phyloP scores from a whole-genome alignment of 495 filamentous ascomycete species.

The Xylaria flabelliformis region DNA sequence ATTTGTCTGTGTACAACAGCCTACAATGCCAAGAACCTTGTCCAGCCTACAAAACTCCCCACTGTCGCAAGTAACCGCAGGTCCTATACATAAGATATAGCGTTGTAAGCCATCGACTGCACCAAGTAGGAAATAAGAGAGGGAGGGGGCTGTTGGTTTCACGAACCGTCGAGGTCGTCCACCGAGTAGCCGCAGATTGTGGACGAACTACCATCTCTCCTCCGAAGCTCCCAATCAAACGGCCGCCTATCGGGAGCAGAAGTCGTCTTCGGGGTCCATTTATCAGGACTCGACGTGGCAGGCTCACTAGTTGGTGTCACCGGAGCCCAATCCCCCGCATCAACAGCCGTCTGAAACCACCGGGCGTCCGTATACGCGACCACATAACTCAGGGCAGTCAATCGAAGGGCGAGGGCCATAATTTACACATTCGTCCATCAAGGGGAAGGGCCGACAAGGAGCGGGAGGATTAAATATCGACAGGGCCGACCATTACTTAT shows the following conservation, averaged over 20 bases:
- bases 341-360: slow-evolving; percentile 28
- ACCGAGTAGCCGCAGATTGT: slow-evolving; percentile 38
- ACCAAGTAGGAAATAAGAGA: too few species aligned
- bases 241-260: slow-evolving; percentile 35
- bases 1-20: slow-evolving; percentile 35
- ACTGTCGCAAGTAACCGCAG: slow-evolving; percentile 33
- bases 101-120: slow-evolving; percentile 14
- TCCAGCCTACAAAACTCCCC: slow-evolving; percentile 33
- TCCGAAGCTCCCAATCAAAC: slow-evolving; percentile 36
- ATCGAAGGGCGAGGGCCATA: slow-evolving; percentile 42
- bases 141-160: not conserved
- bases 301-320: slow-evolving; percentile 30
- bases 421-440: slow-evolving; percentile 37
- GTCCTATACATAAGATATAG: slow-evolving; percentile 32
- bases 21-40: slow-evolving; percentile 24
- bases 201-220: slow-evolving; percentile 29
- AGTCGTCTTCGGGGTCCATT: slow-evolving; percentile 44
- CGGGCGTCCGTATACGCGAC: slow-evolving; percentile 36
- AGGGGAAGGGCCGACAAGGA: slow-evolving; percentile 21
- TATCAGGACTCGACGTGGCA: slow-evolving; percentile 33
- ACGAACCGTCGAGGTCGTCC: slow-evolving; percentile 28
- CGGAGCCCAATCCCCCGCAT: slow-evolving; percentile 40
- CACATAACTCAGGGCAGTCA: slow-evolving; percentile 42
- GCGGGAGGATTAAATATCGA: slow-evolving; percentile 6
- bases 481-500: slow-evolving; percentile 25